Evolutionary conservation across 129 eudicot genomes (phyloP), one percentile per base, ranked within the genome.

Genomic region (Saposhnikovia divaricata): DNA sequence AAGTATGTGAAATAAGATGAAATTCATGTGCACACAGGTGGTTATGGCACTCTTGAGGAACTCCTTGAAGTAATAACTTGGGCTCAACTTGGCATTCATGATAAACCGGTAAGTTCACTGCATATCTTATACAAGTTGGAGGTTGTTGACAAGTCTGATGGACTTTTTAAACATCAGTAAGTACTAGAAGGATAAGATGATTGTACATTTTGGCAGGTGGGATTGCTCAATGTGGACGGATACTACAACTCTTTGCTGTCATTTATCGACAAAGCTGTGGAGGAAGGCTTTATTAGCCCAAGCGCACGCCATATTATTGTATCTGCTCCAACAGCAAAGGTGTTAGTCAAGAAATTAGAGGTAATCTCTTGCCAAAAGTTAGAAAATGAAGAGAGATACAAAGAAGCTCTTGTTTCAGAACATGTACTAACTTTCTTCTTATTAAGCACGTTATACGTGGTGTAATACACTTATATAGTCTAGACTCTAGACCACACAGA

Each of bases 71-170:
- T n/a, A n/a, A n/a, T n/a, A n/a, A n/a, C n/a, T n/a, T n/a, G n/a
- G n/a, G n/a, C n/a, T n/a, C 98, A 93, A 82, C 96, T 93, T 46
- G 97, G 98, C 72, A 93, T 93, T 75, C 98, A 93, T 82, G 97
- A 90, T 51, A 93, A 93, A 89, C 98, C 98, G 82, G 98, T 93
- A 93, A 75, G 28, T 74, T 74, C 59, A n/a, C 50, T 50, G 68
- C 59, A 48, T 28, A 3, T 83, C 72, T 34, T 18, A 77, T 37
- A 57, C 23, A 53, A 57, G 42, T 34, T 44, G 3, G 50, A 43
- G 50, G 51, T 61, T 59, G 18, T 61, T 43, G 5, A 43, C 10
- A 13, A 57, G 16, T 65, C 50, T 59, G 48, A 77, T 42, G 72
- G 31, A 63, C 11, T 78, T 46, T 23, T 78, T n/a, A 25, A 27